A percentile compares a stretch with the other conserved stretches of the same genome.
phyloP scores from a whole-genome alignment of 805 yeast genomes.

The Scheffersomyces coipomensis region DNA sequence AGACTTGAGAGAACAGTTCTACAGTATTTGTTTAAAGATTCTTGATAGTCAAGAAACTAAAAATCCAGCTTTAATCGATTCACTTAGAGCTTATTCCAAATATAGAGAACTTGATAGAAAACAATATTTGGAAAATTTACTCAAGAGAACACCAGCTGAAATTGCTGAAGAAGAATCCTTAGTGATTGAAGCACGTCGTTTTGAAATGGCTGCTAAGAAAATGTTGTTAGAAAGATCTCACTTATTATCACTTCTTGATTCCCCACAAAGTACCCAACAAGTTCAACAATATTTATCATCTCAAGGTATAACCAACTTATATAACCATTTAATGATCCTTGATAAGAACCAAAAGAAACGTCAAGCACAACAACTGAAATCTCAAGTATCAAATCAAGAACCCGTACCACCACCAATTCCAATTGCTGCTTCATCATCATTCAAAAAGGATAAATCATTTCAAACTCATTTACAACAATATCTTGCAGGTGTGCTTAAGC shows the following conservation, averaged over 20 bases:
- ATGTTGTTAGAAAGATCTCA: constrained; percentile 81
- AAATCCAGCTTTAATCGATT: constrained; percentile 51
- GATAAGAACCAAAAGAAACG: constrained; percentile 61
- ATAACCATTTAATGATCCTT: constrained; percentile 69
- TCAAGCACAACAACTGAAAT: constrained; percentile 35
- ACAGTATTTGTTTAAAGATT: constrained; percentile 59
- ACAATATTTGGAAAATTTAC: constrained; percentile 69
- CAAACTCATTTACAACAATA: constrained; percentile 47
- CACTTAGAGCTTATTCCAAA: constrained; percentile 63
- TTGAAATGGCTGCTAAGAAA: constrained; percentile 89
- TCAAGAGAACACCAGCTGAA: constrained; percentile 89
- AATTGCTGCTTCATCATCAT: constrained; percentile 52
- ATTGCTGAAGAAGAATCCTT: constrained; percentile 96
- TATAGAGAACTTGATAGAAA: constrained; percentile 77
- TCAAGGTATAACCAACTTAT: constrained; percentile 85
- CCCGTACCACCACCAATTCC: constrained; percentile 62
- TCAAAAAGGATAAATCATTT: constrained; percentile 38
- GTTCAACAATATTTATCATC: constrained; percentile 77
- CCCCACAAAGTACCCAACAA: constrained; percentile 77
- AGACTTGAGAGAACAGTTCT: constrained; percentile 82
- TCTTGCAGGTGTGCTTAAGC: constrained; percentile 35
- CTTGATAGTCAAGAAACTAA: constrained; percentile 40
- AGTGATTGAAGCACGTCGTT: constrained; percentile 87
- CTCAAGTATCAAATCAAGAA: constrained; percentile 19
- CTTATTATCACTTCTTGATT: constrained; percentile 73